These are phyloP conservation scores for Termitomyces bulborhizus DNA, from an alignment of 768 basidiomycete species.

Conservation along the genomic window DNA sequence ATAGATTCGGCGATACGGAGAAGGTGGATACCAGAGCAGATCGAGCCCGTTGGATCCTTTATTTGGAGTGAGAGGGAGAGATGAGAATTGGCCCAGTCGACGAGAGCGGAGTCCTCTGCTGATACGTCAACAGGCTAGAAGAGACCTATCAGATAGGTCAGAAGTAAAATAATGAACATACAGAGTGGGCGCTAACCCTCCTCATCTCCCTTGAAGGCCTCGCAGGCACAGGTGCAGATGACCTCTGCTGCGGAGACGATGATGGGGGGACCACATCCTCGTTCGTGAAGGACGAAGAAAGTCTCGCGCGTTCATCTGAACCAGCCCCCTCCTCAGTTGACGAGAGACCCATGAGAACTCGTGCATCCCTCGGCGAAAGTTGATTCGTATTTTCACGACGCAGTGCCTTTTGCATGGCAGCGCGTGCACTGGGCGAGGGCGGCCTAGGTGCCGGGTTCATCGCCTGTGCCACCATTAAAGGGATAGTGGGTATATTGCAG, in stretches of 20 bases:
- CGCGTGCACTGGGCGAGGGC: slow-evolving; percentile 84
- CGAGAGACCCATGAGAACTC: slow-evolving; percentile 63
- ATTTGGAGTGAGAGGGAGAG: slow-evolving; percentile 63
- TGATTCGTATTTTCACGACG: slow-evolving; percentile 82
- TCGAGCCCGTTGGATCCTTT: slow-evolving; percentile 33
- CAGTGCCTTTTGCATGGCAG: slow-evolving; percentile 81
- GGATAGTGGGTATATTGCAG: slow-evolving; percentile 94
- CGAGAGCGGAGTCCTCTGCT: slow-evolving; percentile 42
- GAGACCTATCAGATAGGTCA: neutral
- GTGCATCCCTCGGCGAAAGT: slow-evolving; percentile 73
- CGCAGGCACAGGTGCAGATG: slow-evolving; percentile 53
- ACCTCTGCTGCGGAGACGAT: neutral
- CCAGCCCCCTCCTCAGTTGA: slow-evolving; percentile 27
- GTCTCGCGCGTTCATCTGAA: slow-evolving; percentile 31
- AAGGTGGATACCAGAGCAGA: slow-evolving; percentile 69
- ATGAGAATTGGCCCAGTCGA: slow-evolving; percentile 88
- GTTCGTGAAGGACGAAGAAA: slow-evolving; percentile 48
- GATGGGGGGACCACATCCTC: slow-evolving; percentile 13
- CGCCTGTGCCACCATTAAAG: slow-evolving; percentile 88
- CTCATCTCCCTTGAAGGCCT: slow-evolving; percentile 65
- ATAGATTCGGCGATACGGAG: slow-evolving; percentile 83
- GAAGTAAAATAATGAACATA: slow-evolving; percentile 16
- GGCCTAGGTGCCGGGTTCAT: slow-evolving; percentile 96
- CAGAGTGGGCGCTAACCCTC: slow-evolving; percentile 28
- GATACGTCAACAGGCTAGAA: slow-evolving; percentile 2